Conservation (phyloP, 768 basidiomycete species). For the Mycena kentingensis region DNA sequence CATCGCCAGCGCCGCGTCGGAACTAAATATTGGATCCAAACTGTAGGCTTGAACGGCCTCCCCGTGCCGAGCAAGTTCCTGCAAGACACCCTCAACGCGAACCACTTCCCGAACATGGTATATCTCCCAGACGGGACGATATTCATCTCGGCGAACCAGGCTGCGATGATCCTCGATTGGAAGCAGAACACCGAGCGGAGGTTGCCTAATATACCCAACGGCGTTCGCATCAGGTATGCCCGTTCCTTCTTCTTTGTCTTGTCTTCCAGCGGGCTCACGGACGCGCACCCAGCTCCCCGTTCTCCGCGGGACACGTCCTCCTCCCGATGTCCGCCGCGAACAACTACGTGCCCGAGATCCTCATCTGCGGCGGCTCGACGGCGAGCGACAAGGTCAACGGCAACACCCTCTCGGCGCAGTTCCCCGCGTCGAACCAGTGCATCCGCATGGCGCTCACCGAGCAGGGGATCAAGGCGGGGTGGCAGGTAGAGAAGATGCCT, state of each 20-base stretch:
- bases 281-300: constrained; percentile 29
- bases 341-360: constrained; percentile 44
- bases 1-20: neutral
- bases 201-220: constrained; percentile 47
- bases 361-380: constrained; percentile 49
- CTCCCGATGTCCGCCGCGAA: constrained; percentile 40
- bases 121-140: constrained; percentile 44
- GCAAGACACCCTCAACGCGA: constrained; percentile 18
- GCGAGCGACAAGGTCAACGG: constrained; percentile 33
- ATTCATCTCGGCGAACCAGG: constrained; percentile 43
- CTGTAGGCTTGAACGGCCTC: constrained; percentile 26
- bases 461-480: constrained; percentile 44
- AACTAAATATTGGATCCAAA: neutral
- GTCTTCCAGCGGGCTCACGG: neutral
- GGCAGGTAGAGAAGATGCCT: constrained; percentile 49
- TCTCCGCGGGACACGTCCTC: constrained; percentile 39
- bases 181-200: constrained; percentile 39
- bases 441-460: constrained; percentile 43
- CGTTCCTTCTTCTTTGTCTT: neutral
- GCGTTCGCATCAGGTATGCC: constrained; percentile 39
- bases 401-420: constrained; percentile 36
- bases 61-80: constrained; percentile 20
- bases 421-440: constrained; percentile 45
- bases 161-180: constrained; percentile 45
- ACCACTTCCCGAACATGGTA: constrained; percentile 29